A percentile compares a stretch with the other conserved stretches of the same genome.
Evolutionary conservation across 257 asterid genomes (phyloP).

Genomic region (Avicennia marina): DNA sequence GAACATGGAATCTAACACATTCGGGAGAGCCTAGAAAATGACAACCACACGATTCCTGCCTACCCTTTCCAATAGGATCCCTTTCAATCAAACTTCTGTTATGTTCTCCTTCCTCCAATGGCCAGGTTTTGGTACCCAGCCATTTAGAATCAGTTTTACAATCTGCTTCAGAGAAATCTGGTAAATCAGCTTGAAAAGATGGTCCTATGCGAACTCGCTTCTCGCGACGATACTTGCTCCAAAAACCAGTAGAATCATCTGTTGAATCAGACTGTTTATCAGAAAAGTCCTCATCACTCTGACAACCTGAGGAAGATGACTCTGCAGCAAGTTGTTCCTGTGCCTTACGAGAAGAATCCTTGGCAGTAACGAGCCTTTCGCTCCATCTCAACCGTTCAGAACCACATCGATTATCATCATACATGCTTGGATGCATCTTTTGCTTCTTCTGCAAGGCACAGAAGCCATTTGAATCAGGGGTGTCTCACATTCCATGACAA

Average conservation of each 20-base stretch:
- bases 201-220: slow-evolving; percentile 40
- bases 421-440: slow-evolving; percentile 85
- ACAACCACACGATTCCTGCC: slow-evolving; percentile 60
- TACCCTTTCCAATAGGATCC: slow-evolving; percentile 63
- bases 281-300: slow-evolving; percentile 18
- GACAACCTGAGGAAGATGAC: slow-evolving; percentile 38
- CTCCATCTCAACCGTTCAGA: slow-evolving; percentile 65
- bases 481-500: not conserved
- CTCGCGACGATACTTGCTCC: slow-evolving; percentile 22
- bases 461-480: slow-evolving; percentile 22
- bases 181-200: slow-evolving; percentile 43
- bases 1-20: slow-evolving; percentile 50
- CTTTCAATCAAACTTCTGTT: slow-evolving; percentile 38
- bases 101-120: slow-evolving; percentile 28
- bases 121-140: slow-evolving; percentile 62
- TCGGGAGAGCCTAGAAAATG: slow-evolving; percentile 38
- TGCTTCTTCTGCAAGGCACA: slow-evolving; percentile 54
- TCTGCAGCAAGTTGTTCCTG: slow-evolving; percentile 4
- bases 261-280: slow-evolving; percentile 23
- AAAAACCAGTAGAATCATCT: slow-evolving; percentile 28
- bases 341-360: slow-evolving; percentile 40
- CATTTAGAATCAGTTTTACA: slow-evolving; percentile 53
- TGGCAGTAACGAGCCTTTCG: slow-evolving; percentile 52
- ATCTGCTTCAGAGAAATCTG: slow-evolving; percentile 27
- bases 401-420: slow-evolving; percentile 47